Evolutionary conservation across 257 asterid genomes (phyloP).

Genomic region (Salvia splendens): DNA sequence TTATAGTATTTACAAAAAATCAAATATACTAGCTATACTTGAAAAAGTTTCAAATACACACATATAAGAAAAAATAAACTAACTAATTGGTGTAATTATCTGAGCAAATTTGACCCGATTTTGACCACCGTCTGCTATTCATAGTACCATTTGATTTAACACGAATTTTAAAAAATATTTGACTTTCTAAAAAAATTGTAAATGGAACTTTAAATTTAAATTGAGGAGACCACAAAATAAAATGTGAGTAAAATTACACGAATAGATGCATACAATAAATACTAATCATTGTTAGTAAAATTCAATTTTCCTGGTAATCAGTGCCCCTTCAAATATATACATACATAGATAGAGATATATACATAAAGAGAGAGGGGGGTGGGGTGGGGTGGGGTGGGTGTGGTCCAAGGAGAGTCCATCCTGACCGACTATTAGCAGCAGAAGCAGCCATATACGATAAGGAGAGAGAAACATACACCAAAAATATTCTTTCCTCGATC

Average conservation of each 20-base stretch:
- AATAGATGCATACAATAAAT: neutral
- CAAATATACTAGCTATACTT: too few species aligned
- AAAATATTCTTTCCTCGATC: constrained; percentile 28
- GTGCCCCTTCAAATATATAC: neutral
- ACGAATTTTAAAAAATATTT: too few species aligned
- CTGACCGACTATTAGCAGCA: constrained; percentile 55
- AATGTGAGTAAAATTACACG: too few species aligned
- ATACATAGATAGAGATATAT: neutral
- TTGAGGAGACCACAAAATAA: too few species aligned
- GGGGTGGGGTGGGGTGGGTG: constrained; percentile 16
- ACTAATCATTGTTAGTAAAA: neutral
- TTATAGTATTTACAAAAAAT: too few species aligned
- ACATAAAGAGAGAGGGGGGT: neutral
- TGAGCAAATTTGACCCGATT: neutral
- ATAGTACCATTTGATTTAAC: too few species aligned
- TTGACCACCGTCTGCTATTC: too few species aligned
- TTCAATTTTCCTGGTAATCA: neutral
- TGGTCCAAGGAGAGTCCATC: constrained; percentile 71
- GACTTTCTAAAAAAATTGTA: too few species aligned
- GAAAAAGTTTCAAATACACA: too few species aligned
- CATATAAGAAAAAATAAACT: too few species aligned
- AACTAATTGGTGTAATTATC: too few species aligned
- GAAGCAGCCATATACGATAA: constrained; percentile 48
- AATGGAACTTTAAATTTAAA: too few species aligned
- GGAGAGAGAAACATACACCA: constrained; percentile 28